Base-by-base conservation (phyloP, 805 yeast species). In the Osmozyma mogii region DNA sequence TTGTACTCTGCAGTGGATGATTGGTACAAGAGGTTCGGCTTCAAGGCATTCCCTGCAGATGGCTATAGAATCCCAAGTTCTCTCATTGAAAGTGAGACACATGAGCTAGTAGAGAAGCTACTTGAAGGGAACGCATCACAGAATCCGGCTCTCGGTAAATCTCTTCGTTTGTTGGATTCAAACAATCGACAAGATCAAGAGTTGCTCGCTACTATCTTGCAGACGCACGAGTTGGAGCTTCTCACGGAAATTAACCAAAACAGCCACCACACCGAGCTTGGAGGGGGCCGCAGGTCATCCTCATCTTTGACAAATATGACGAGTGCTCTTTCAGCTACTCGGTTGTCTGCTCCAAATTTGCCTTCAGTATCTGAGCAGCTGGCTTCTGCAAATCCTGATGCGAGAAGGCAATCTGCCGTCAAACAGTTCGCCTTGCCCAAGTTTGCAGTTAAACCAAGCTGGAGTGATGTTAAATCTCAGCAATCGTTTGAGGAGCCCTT, bases 1-100 rank as follows among this genome's bases (percentile, higher is more conserved):
- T 62, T 84, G 29, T 84, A 83, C 64, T 78, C 89, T 37, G 92
- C 78, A 28, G 73, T 82, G 13, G 89, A 82, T 10, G 68, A 64
- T 18, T 83, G 68, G 41, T 85, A 85, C 50, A 56, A 63, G 21
- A 58, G 63, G 38, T 72, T 78, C 39, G 94, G 88, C 0, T 81
- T 70, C 46, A 56, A 58, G 29, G 33, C 43, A 2, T 56, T 43
- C 34, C 65, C 65, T 0, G 17, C 56, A 9, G 61, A 58, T 25
- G 52, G 60, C 27, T 61, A 52, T 37, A 38, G 42, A 30, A 33
- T 61, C n/a, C 65, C 63, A 4, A 22, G 37, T 3, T 27, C 47
- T 4, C 22, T 47, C 11, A 22, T 48, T 4, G 27, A 43, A 15
- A 28, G 41, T 5, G 31, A 37, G 10, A 44, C 49, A 9, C 42